Base-by-base conservation (phyloP, 305 asterid genomes). In the Ajuga reptans region DNA sequence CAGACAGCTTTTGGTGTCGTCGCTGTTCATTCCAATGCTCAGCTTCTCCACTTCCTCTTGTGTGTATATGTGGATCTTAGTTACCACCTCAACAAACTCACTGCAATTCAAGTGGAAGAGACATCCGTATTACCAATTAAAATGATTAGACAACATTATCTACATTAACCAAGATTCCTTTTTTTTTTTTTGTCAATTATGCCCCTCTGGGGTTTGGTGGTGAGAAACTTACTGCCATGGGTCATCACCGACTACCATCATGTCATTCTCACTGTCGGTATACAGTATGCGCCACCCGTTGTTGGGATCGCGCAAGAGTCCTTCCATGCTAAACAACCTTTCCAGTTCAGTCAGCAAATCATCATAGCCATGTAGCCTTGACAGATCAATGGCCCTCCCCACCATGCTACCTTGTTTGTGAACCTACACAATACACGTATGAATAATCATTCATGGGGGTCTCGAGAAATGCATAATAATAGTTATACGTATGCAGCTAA, bases 171-270 rank as follows among this genome's bases (percentile, higher is more conserved):
- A 9, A 36, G 6, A 9, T 36, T 36, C 8, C 2, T 36, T 36
- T 36, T 36, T 1, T 36, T 36, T 36, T 36, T 36, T 36, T 9
- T 4, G 9, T 5, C 41, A 21, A 21, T 21, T 21, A 21, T 21
- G 27, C 27, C 27, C 27, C 27, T 21, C 27, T 21, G 27, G 27
- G 27, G 27, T 21, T 21, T 21, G 27, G 27, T 21, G 27, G 39
- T 24, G 51, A 75, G 78, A 68, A 59, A 86, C 98, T 84, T 89
- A 93, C 98, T 79, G 86, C 98, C 98, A 93, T 11, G 97, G 98
- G 79, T 93, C 98, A 21, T 93, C 98, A 4, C 98, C 98, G 9
- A 89, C 98, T n/a, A 93, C 96, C 98, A 93, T 90, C 97, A 89
- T 89, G 80, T 93, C 98, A 42, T 86, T 93, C 78, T 93, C 98